Base-by-base conservation (phyloP, 2,329 filamentous ascomycete genomes). In the Proliferodiscus dingleyae region DNA sequence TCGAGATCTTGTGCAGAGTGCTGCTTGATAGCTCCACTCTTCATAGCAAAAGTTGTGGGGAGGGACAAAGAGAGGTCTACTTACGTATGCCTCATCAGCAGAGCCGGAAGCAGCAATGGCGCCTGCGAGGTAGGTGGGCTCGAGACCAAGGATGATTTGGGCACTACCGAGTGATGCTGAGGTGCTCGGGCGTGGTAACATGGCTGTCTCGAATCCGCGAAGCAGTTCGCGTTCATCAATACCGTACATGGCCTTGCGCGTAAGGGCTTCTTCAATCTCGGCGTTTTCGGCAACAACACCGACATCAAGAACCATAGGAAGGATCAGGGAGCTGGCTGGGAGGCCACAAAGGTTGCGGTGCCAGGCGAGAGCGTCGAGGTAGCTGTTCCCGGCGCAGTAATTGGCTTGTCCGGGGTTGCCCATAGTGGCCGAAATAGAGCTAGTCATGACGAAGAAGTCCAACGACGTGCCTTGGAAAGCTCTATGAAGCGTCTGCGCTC, bases 361-460 rank as follows among this genome's bases (percentile, higher is more conserved):
- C 2, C 54, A 38, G 0, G 62, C 57, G 24, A 68, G 61, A 1
- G 56, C 53, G 37, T 70, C 67, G 1, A 67, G 58, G 51, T 63
- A 69, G 8, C 50, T 54, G 45, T 70, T 70, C 2, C 59, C 61
- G 0, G 66, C 59, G 13, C 57, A 61, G 37, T 71, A 71, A 30
- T 67, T 67, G 18, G 49, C 52, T 40, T 71, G 66, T 0, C 57
- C 61, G 1, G 62, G 49, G 1, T 49, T 57, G 0, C 64, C 67
- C 0, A 65, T 44, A 4, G 47, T 57, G 0, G 61, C 64, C 0
- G 59, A 56, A 4, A 62, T 45, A 24, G 49, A 63, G 37, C 41
- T 62, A 50, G 39, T 58, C 47, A 66, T 53, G 22, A 67, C 40
- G 51, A 69, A 68, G 54, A 69, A 66, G 54, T 69, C 66, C 3